A percentile compares a stretch with the other conserved stretches of the same genome.
phyloP scores from a whole-genome alignment of 1,139 yeast genomes.

The Yamadazyma jaroonii region DNA sequence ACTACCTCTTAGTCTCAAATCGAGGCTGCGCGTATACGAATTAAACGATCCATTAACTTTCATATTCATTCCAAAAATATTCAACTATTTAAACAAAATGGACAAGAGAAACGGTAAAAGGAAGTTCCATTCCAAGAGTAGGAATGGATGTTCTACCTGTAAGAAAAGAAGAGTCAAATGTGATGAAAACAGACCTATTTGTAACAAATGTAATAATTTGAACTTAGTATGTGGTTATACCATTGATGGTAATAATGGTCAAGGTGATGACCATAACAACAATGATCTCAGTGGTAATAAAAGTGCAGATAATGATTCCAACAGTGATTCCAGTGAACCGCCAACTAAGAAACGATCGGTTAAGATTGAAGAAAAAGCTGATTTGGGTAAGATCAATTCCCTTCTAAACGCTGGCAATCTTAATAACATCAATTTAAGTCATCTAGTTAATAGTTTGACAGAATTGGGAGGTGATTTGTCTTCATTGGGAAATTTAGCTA shows the following conservation, averaged over 20 bases:
- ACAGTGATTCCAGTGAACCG: background rate
- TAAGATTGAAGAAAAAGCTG: too few species aligned
- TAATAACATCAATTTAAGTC: slow-evolving; percentile 44
- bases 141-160: slow-evolving; percentile 87
- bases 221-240: slow-evolving; percentile 70
- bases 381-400: slow-evolving; percentile 2
- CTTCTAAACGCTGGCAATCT: slow-evolving; percentile 43
- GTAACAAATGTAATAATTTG: slow-evolving; percentile 76
- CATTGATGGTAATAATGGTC: background rate
- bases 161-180: slow-evolving; percentile 88
- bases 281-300: background rate
- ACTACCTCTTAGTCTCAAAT: too few species aligned
- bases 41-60: too few species aligned
- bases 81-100: background rate
- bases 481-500: slow-evolving; percentile 38
- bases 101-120: slow-evolving; percentile 38
- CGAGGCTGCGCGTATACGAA: too few species aligned
- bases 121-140: slow-evolving; percentile 80
- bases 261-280: background rate
- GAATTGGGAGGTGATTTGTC: slow-evolving; percentile 37
- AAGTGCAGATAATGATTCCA: background rate
- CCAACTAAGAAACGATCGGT: too few species aligned
- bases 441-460: slow-evolving; percentile 42
- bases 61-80: too few species aligned
- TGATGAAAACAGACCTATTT: slow-evolving; percentile 80